Evolutionary conservation across 352 stramenopile genomes (phyloP).

Genomic region (Globisporangium paddicum): DNA sequence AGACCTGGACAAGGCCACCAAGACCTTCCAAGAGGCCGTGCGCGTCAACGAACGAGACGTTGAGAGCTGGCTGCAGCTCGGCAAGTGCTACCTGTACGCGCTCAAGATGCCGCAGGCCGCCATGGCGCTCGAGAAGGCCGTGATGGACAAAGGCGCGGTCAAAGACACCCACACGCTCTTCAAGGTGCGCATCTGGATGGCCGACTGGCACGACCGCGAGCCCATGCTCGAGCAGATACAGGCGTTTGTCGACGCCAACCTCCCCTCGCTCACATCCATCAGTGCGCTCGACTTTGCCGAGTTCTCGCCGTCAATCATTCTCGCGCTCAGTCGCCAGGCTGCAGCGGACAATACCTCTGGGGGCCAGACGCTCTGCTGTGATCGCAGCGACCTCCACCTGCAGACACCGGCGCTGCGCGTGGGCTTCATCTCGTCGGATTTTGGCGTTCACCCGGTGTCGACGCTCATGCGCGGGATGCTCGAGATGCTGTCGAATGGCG

Average conservation of each 20-base stretch:
- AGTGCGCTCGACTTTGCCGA: slow-evolving; percentile 52
- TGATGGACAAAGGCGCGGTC: slow-evolving; percentile 32
- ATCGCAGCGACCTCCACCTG: slow-evolving; percentile 16
- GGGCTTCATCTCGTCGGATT: slow-evolving; percentile 80
- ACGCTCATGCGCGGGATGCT: slow-evolving; percentile 65
- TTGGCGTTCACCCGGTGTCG: slow-evolving; percentile 75
- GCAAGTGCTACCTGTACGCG: slow-evolving; percentile 64
- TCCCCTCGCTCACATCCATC: slow-evolving; percentile 11
- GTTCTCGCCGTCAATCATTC: slow-evolving; percentile 23
- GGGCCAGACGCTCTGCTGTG: slow-evolving; percentile 14
- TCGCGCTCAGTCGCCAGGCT: slow-evolving; percentile 14
- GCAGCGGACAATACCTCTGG: background rate
- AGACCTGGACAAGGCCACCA: slow-evolving; percentile 45
- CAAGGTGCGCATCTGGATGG: slow-evolving; percentile 68
- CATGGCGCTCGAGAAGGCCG: slow-evolving; percentile 38
- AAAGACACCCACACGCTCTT: slow-evolving; percentile 39
- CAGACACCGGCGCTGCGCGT: slow-evolving; percentile 32
- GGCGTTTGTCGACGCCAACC: slow-evolving; percentile 15
- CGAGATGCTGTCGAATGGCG: slow-evolving; percentile 32
- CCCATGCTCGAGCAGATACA: slow-evolving; percentile 34
- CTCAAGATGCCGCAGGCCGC: slow-evolving; percentile 37
- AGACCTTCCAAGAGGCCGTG: slow-evolving; percentile 55
- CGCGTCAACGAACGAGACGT: slow-evolving; percentile 38
- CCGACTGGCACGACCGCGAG: slow-evolving; percentile 58
- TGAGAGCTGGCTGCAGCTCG: slow-evolving; percentile 61